Conservation (phyloP, 208 protist species). For the Kentomonas sorsogonicus region DNA sequence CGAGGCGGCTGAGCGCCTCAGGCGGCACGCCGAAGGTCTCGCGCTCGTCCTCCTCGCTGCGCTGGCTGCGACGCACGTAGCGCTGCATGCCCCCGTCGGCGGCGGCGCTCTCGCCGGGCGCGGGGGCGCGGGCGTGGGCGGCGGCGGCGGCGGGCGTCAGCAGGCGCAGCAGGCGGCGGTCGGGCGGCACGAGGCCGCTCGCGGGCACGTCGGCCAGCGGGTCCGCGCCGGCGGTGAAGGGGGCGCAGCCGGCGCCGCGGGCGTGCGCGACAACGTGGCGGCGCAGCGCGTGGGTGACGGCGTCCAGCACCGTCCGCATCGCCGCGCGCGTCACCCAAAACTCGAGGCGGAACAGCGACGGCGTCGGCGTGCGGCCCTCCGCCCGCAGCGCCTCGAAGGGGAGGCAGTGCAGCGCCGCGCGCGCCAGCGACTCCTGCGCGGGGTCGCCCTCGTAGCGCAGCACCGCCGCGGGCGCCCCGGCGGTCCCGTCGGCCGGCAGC, state of each 20-base stretch:
- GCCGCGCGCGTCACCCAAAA: constrained; percentile 45
- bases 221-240: constrained; percentile 6
- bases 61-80: not conserved
- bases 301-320: constrained; percentile 51
- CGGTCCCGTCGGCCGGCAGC: constrained; percentile 18
- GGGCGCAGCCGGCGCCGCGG: not conserved
- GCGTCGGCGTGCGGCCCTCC: not conserved
- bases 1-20: constrained; percentile 28
- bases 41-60: not conserved
- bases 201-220: not conserved
- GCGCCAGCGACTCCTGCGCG: constrained; percentile 39
- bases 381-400: constrained; percentile 67
- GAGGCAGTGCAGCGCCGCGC: constrained; percentile 78
- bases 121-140: too few species aligned
- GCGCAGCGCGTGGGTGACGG: constrained; percentile 47
- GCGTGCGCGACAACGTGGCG: constrained; percentile 31
- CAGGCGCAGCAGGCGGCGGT: not conserved
- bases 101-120: too few species aligned
- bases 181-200: not conserved
- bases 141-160: too few species aligned
- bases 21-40: constrained; percentile 36
- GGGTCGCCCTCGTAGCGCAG: constrained; percentile 59
- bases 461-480: constrained; percentile 21
- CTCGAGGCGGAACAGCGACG: constrained; percentile 20
- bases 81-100: not conserved